These are phyloP conservation scores for Lasiosphaeria hispida DNA, from an alignment of 495 filamentous ascomycete genomes.

Conservation along the genomic window DNA sequence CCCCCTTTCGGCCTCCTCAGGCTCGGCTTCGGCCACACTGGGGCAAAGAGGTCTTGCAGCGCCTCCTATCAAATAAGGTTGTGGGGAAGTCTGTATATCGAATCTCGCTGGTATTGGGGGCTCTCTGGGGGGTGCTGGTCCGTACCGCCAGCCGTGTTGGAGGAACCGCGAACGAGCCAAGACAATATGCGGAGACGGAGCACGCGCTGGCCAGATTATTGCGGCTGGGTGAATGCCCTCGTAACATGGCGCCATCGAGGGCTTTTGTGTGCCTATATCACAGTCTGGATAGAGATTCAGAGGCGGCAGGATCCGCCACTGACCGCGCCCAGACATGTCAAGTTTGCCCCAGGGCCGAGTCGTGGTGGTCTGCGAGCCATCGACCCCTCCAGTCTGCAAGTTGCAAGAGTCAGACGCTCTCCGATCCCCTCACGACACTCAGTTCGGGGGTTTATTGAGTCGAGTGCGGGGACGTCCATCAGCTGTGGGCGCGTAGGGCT, in stretches of 20 bases:
- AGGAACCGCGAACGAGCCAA: constrained; percentile 18
- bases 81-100: constrained; percentile 15
- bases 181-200: constrained; percentile 24
- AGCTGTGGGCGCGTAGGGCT: constrained; percentile 1
- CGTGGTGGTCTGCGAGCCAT: not conserved
- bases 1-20: constrained; percentile 7
- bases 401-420: not conserved
- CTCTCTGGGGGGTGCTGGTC: too few relatives aligned
- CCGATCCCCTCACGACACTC: constrained; percentile 1
- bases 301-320: too few relatives aligned
- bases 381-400: not conserved
- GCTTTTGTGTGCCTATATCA: not conserved
- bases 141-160: constrained; percentile 23
- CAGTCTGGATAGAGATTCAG: not conserved
- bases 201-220: constrained; percentile 12
- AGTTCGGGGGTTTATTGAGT: constrained; percentile 8
- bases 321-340: too few relatives aligned
- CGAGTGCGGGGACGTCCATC: constrained; percentile 5
- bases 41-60: constrained; percentile 9
- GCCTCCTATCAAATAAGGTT: constrained; percentile 13
- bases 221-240: constrained; percentile 22
- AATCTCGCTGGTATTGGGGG: constrained; percentile 8
- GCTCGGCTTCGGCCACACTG: constrained; percentile 2
- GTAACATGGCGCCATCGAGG: constrained; percentile 14
- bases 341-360: too few relatives aligned